Evolutionary conservation across 306 rosid genomes (phyloP).

Genomic region (Quillaja saponaria): DNA sequence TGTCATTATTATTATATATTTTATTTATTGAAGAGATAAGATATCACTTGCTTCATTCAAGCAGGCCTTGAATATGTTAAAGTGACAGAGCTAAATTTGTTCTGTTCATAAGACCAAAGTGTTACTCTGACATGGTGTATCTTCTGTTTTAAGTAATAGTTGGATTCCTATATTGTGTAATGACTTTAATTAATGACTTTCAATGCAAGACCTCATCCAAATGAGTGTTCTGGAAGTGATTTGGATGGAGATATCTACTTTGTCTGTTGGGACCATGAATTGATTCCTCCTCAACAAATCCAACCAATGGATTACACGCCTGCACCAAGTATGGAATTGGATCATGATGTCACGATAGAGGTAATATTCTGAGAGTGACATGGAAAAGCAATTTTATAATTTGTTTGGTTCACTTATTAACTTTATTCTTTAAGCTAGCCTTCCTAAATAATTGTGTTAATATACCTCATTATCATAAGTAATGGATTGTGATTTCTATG

Average conservation of each 20-base stretch:
- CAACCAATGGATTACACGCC: conserved; percentile 75
- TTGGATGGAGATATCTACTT: conserved; percentile 80
- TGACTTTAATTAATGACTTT: conserved; percentile 29
- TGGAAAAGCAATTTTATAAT: too few relatives aligned
- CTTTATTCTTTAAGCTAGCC: too few relatives aligned
- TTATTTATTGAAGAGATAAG: too few relatives aligned
- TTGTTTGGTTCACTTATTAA: too few relatives aligned
- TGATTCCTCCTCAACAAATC: conserved; percentile 41
- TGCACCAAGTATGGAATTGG: conserved; percentile 34
- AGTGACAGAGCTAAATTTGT: too few relatives aligned
- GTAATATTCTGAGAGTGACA: conserved; percentile 36
- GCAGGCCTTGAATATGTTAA: not conserved
- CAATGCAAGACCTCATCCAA: conserved; percentile 73
- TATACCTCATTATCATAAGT: too few relatives aligned
- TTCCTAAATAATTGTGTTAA: too few relatives aligned
- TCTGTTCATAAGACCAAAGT: too few relatives aligned
- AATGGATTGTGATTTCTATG: too few relatives aligned
- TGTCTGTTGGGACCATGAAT: conserved; percentile 72
- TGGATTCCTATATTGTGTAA: not conserved
- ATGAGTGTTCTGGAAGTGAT: conserved; percentile 91
- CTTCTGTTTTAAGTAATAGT: not conserved
- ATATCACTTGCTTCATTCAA: not conserved
- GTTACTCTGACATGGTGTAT: not conserved
- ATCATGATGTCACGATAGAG: conserved; percentile 68
- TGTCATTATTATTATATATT: too few relatives aligned